phyloP scores from a whole-genome alignment of 1,139 yeast species.

The Suhomyces ambrosiae region DNA sequence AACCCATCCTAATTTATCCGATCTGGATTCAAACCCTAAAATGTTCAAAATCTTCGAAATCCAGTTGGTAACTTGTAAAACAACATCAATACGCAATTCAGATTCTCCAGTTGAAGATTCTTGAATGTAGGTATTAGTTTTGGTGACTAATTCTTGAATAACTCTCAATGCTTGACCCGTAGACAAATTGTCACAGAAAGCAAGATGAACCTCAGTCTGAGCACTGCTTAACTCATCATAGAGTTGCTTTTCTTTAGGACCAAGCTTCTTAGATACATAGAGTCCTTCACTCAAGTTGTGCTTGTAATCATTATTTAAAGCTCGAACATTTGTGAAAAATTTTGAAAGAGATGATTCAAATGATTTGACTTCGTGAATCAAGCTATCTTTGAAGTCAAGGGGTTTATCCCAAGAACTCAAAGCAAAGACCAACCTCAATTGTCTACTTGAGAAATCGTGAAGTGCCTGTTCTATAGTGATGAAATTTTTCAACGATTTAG shows the following conservation, averaged over 20 bases:
- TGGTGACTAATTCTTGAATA: conserved; percentile 68
- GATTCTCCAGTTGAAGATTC: conserved; percentile 46
- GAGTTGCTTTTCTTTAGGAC: conserved; percentile 55
- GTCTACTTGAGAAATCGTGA: conserved; percentile 68
- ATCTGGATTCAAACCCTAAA: conserved; percentile 73
- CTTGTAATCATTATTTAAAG: conserved; percentile 64
- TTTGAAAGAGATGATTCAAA: conserved; percentile 74
- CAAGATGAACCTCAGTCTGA: conserved; percentile 66
- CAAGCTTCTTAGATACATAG: conserved; percentile 57
- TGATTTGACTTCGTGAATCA: conserved; percentile 74
- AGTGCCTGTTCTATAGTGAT: conserved; percentile 94
- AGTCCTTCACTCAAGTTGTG: conserved; percentile 48
- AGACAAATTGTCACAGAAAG: conserved; percentile 86
- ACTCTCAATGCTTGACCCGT: conserved; percentile 73
- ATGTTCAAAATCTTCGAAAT: conserved; percentile 68
- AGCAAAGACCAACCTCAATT: conserved; percentile 87
- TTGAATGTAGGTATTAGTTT: conserved; percentile 70
- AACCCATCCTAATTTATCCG: conserved; percentile 80
- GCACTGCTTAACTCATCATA: conserved; percentile 52
- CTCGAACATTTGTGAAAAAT: conserved; percentile 83
- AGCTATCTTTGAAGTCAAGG: conserved; percentile 83
- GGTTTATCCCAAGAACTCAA: conserved; percentile 91
- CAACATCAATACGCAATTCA: conserved; percentile 62
- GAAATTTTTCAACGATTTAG: conserved; percentile 90
- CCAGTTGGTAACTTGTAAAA: conserved; percentile 66